phyloP scores from a whole-genome alignment of 129 eudicot genomes.

The Pulicaria dysenterica region DNA sequence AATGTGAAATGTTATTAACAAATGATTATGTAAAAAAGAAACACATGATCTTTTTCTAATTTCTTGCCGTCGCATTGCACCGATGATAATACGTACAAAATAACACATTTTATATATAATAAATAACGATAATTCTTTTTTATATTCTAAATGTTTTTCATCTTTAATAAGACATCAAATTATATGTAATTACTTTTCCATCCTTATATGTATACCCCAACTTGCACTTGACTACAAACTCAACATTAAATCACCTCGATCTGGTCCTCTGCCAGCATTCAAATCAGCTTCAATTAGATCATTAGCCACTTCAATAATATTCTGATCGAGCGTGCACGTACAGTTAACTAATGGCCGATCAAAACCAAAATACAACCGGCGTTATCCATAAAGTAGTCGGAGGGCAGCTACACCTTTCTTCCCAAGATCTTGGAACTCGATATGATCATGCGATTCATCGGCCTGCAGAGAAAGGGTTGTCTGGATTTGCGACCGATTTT shows the following conservation, averaged over 20 bases:
- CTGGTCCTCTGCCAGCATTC: neutral
- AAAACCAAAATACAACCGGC: conserved; percentile 16
- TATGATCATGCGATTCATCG: conserved; percentile 30
- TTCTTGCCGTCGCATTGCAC: too few species aligned
- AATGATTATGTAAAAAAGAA: too few species aligned
- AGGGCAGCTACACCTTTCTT: conserved; percentile 29
- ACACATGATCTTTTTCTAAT: too few species aligned
- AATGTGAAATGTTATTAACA: too few species aligned
- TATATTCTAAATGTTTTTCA: too few species aligned
- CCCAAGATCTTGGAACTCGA: conserved; percentile 30
- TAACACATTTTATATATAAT: too few species aligned
- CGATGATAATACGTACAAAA: too few species aligned
- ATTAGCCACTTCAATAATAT: neutral
- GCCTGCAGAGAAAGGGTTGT: conserved; percentile 50
- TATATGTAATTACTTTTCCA: neutral
- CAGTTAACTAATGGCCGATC: conserved; percentile 15
- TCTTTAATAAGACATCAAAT: neutral
- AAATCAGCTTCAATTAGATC: too few species aligned
- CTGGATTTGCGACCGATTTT: conserved; percentile 53
- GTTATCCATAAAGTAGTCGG: conserved; percentile 5
- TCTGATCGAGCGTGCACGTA: too few species aligned
- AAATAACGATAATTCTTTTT: too few species aligned
- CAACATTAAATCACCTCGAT: neutral
- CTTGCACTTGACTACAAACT: neutral
- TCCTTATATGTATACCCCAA: neutral